phyloP scores from a whole-genome alignment of 345 rosid genomes.

The Theobroma cacao region DNA sequence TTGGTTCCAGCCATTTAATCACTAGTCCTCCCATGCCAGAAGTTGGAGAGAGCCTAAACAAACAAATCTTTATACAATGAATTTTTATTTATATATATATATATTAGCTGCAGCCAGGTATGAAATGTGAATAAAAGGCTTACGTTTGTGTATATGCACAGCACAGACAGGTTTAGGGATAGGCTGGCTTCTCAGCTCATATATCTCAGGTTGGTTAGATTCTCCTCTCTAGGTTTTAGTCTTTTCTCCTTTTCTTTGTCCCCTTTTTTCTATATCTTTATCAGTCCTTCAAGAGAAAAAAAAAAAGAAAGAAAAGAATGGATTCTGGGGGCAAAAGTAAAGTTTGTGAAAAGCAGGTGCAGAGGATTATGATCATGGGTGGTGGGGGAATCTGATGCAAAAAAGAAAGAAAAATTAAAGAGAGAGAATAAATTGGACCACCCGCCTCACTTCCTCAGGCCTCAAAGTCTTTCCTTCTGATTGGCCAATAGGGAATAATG shows the following conservation, averaged over 20 bases:
- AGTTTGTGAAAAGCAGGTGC: conserved; percentile 12
- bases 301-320: conserved; percentile 2
- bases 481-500: conserved; percentile 33
- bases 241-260: neutral
- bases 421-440: neutral
- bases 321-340: conserved; percentile 36
- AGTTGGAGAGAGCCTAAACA: neutral
- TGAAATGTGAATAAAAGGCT: neutral
- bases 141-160: neutral
- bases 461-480: conserved; percentile 8
- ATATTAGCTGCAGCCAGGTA: neutral
- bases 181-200: neutral
- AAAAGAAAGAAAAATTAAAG: neutral
- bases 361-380: conserved; percentile 27
- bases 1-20: conserved; percentile 1
- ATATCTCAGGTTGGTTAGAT: neutral
- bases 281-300: neutral
- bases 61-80: neutral
- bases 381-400: conserved; percentile 37
- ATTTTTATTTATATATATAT: neutral
- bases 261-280: neutral
- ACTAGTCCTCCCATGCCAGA: neutral
- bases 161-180: neutral
- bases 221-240: neutral
- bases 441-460: neutral